Percentiles rank a stretch among this genome's conserved stretches.
These are phyloP conservation scores for Emmonsiellopsis sp. DNA, from an alignment of 2,329 filamentous ascomycete species.

Conservation along the genomic window DNA sequence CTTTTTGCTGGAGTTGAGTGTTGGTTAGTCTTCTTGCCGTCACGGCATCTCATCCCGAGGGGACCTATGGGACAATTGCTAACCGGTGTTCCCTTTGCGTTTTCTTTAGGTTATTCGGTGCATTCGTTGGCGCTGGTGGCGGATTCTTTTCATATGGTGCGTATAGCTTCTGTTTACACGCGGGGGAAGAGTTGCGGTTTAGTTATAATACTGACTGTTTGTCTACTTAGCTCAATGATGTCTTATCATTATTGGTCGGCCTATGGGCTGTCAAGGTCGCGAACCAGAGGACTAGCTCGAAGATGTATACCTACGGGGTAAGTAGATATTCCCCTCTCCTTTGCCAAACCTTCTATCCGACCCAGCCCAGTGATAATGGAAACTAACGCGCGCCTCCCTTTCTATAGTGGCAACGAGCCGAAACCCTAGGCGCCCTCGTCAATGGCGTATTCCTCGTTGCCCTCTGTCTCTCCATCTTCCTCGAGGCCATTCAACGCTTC, in stretches of 20 bases:
- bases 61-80: neutral
- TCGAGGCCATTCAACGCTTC: conserved; percentile 87
- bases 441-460: conserved; percentile 97
- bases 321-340: conserved; percentile 24
- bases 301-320: conserved; percentile 91
- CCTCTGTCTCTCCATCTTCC: conserved; percentile 88
- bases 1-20: conserved; percentile 79
- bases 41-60: no score
- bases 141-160: conserved; percentile 95
- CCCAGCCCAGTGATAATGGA: conserved; percentile 1
- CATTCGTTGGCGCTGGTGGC: conserved; percentile 89
- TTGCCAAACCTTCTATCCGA: neutral
- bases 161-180: conserved; percentile 16
- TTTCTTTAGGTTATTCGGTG: conserved; percentile 58
- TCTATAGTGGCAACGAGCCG: conserved; percentile 84
- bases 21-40: conserved; percentile 39
- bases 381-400: conserved; percentile 14
- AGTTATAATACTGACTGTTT: neutral
- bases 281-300: conserved; percentile 66
- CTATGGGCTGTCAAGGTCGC: conserved; percentile 91
- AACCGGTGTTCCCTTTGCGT: neutral
- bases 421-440: conserved; percentile 91
- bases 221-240: conserved; percentile 73
- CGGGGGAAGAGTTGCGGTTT: neutral
- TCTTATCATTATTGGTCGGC: conserved; percentile 84